Conservation (phyloP, 2,329 filamentous ascomycete species). For the Fusarium gaditjirri region DNA sequence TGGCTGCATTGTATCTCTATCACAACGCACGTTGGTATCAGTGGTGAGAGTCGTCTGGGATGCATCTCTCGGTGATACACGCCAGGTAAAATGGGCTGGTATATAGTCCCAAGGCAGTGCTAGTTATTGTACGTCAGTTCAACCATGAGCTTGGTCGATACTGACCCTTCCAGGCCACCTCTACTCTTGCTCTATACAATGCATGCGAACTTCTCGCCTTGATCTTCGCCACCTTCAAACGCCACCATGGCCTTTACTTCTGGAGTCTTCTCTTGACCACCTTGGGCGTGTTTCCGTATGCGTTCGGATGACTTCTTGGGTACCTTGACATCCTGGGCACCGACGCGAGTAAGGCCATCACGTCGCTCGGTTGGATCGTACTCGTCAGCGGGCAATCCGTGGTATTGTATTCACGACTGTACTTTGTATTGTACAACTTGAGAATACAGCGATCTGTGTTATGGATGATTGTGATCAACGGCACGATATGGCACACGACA, state of each 20-base stretch:
- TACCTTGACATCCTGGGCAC: background rate
- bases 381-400: slow-evolving; percentile 21
- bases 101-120: slow-evolving; percentile 12
- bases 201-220: slow-evolving; percentile 9
- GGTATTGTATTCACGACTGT: slow-evolving; percentile 5
- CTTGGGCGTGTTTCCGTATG: slow-evolving; percentile 12
- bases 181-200: slow-evolving; percentile 9
- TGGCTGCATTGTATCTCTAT: background rate
- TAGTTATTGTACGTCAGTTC: slow-evolving; percentile 10
- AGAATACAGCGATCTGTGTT: slow-evolving; percentile 12
- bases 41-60: background rate
- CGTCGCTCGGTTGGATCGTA: slow-evolving; percentile 4
- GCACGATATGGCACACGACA: slow-evolving; percentile 16
- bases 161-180: background rate
- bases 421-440: background rate
- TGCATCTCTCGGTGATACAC: background rate
- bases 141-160: background rate
- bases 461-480: slow-evolving; percentile 24
- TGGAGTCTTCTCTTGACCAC: slow-evolving; percentile 12
- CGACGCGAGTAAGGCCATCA: slow-evolving; percentile 10
- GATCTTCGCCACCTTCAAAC: slow-evolving; percentile 14
- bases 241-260: slow-evolving; percentile 5
- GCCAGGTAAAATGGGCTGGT: background rate
- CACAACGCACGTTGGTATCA: too few relatives aligned
- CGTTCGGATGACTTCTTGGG: slow-evolving; percentile 5